phyloP scores from a whole-genome alignment of 352 stramenopile species.

The Blastocystis sp. region DNA sequence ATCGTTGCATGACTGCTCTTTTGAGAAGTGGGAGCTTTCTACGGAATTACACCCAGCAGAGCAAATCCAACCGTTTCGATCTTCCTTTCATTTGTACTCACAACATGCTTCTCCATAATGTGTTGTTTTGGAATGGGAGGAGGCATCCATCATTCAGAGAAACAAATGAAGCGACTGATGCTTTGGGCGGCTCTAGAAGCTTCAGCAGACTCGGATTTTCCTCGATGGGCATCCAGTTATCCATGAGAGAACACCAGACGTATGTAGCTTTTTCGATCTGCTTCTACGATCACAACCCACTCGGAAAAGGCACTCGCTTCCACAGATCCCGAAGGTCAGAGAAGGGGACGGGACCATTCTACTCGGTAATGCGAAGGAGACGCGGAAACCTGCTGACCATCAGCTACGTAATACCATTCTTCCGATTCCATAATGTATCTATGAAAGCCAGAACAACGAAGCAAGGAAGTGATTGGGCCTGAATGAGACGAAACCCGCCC shows the following conservation, averaged over 20 bases:
- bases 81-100: neutral
- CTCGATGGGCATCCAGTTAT: constrained; percentile 47
- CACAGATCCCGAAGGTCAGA: constrained; percentile 30
- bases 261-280: constrained; percentile 18
- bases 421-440: constrained; percentile 66
- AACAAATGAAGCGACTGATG: neutral
- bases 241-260: constrained; percentile 58
- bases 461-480: neutral
- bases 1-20: neutral
- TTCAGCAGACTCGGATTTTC: constrained; percentile 22
- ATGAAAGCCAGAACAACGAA: constrained; percentile 55
- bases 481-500: neutral
- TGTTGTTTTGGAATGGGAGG: constrained; percentile 21
- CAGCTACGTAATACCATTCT: constrained; percentile 65
- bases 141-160: neutral
- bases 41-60: neutral
- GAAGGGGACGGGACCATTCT: constrained; percentile 59
- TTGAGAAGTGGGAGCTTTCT: neutral
- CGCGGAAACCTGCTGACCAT: constrained; percentile 45
- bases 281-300: constrained; percentile 10
- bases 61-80: neutral
- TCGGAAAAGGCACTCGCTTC: neutral
- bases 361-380: constrained; percentile 2
- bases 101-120: neutral
- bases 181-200: constrained; percentile 28